Evolutionary conservation across 2,329 filamentous ascomycete species (phyloP).

Genomic region (Penicillium glabrum): DNA sequence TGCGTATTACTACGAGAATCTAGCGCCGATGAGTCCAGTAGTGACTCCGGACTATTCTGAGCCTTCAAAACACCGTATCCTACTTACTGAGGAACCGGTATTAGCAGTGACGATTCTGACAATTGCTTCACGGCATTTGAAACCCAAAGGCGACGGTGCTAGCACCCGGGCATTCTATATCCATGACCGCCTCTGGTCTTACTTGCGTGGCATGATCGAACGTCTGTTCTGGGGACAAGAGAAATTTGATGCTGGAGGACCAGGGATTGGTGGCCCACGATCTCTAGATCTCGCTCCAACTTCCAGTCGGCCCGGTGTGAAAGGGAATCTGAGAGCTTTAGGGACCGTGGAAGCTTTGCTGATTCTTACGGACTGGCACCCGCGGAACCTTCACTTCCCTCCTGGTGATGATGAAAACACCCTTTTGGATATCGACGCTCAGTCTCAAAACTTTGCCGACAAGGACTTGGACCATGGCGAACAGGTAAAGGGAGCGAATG

Average conservation of each 20-base stretch:
- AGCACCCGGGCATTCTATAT: constrained; percentile 85
- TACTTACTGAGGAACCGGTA: constrained; percentile 89
- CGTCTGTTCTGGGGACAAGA: constrained; percentile 94
- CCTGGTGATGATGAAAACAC: constrained; percentile 66
- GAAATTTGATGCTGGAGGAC: constrained; percentile 76
- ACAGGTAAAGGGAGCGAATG: constrained; percentile 49
- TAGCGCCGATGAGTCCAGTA: constrained; percentile 90
- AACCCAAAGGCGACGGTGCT: constrained; percentile 75
- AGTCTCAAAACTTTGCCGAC: constrained; percentile 57
- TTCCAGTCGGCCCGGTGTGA: constrained; percentile 53
- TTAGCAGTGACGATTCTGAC: constrained; percentile 88
- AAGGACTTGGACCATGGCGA: constrained; percentile 41
- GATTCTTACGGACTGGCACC: constrained; percentile 96
- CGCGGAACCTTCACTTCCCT: constrained; percentile 89
- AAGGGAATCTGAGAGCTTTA: constrained; percentile 80
- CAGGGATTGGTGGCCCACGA: constrained; percentile 63
- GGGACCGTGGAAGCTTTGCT: constrained; percentile 93
- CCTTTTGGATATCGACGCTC: constrained; percentile 68
- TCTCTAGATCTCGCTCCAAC: constrained; percentile 64
- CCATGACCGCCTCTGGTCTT: constrained; percentile 93
- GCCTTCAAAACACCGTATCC: constrained; percentile 72
- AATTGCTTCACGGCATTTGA: constrained; percentile 83
- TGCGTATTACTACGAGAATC: constrained; percentile 89
- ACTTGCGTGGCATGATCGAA: constrained; percentile 92
- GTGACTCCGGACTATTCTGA: constrained; percentile 86